phyloP scores from a whole-genome alignment of 352 stramenopile species.

The Pythium biforme region DNA sequence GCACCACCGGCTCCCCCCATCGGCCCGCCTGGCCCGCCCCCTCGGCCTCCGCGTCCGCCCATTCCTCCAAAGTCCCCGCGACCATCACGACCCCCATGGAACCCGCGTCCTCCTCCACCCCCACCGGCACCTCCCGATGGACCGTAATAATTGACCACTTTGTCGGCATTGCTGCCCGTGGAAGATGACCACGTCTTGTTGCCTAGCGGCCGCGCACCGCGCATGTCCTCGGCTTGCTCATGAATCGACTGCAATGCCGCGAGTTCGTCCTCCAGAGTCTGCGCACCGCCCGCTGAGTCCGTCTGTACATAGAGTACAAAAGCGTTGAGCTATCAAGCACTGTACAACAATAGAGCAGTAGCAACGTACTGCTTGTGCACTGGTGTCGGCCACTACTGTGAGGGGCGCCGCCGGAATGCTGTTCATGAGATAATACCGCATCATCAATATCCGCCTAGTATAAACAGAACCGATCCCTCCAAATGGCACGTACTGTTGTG shows the following conservation, averaged over 20 bases:
- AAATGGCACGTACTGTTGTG: conserved; percentile 41
- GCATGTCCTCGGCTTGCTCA: conserved; percentile 81
- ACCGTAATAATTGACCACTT: conserved; percentile 78
- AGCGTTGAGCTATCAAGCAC: no score
- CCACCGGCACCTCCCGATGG: conserved; percentile 40
- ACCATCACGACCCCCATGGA: conserved; percentile 19
- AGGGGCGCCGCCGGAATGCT: conserved; percentile 22
- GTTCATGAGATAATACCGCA: not conserved
- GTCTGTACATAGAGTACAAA: no score
- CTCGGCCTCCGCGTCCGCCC: conserved; percentile 25
- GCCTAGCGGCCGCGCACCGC: conserved; percentile 55
- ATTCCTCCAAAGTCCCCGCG: conserved; percentile 19
- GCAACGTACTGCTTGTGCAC: conserved; percentile 12
- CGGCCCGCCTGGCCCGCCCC: conserved; percentile 28
- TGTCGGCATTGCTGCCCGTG: conserved; percentile 73
- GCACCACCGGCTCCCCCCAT: conserved; percentile 45
- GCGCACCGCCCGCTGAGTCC: conserved; percentile 39
- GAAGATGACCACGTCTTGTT: conserved; percentile 86
- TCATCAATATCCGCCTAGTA: not conserved
- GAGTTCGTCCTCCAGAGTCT: conserved; percentile 85
- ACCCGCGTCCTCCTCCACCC: conserved; percentile 30
- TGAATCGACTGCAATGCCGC: conserved; percentile 82
- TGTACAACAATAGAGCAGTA: no score
- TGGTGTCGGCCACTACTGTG: conserved; percentile 21
- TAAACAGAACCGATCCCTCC: not conserved